A percentile compares a stretch with the other conserved stretches of the same genome.
phyloP scores from a whole-genome alignment of 208 protist genomes.

The Wallacemonas sp. region DNA sequence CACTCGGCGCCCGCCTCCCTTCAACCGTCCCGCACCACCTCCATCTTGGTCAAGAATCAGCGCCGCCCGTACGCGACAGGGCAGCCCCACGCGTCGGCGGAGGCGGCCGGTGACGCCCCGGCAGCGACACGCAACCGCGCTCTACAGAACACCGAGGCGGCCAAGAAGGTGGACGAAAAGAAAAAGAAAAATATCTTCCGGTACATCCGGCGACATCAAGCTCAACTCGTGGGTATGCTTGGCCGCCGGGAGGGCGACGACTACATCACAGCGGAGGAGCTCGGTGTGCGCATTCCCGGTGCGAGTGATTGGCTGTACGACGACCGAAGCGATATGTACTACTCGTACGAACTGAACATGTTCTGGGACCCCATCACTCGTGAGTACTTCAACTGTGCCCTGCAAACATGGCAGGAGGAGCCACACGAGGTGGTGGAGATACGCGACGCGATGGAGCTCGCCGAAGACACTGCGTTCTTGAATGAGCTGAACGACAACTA shows the following conservation, averaged over 20 bases:
- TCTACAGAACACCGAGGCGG: background rate
- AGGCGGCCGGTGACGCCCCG: background rate
- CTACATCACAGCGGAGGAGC: constrained; percentile 69
- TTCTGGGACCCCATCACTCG: constrained; percentile 80
- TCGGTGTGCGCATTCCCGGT: constrained; percentile 65
- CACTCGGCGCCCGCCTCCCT: background rate
- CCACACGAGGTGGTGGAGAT: constrained; percentile 35
- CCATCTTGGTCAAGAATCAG: background rate
- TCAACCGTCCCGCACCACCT: background rate
- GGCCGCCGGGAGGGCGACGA: constrained; percentile 27
- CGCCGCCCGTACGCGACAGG: background rate
- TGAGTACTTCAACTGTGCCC: constrained; percentile 68
- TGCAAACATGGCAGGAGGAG: constrained; percentile 70
- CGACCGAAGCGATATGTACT: constrained; percentile 80
- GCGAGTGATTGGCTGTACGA: constrained; percentile 85
- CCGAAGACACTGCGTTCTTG: background rate
- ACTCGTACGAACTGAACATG: constrained; percentile 63
- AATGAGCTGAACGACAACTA: background rate
- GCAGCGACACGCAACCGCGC: background rate
- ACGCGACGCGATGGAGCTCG: constrained; percentile 22
- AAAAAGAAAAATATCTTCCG: background rate
- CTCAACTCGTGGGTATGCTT: constrained; percentile 22
- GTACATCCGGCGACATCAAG: background rate
- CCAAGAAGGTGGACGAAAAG: background rate
- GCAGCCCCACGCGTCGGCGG: background rate